A percentile compares a stretch with the other conserved stretches of the same genome.
Evolutionary conservation across 768 basidiomycete species (phyloP).

Genomic region (Pleurotus tuber-regium): DNA sequence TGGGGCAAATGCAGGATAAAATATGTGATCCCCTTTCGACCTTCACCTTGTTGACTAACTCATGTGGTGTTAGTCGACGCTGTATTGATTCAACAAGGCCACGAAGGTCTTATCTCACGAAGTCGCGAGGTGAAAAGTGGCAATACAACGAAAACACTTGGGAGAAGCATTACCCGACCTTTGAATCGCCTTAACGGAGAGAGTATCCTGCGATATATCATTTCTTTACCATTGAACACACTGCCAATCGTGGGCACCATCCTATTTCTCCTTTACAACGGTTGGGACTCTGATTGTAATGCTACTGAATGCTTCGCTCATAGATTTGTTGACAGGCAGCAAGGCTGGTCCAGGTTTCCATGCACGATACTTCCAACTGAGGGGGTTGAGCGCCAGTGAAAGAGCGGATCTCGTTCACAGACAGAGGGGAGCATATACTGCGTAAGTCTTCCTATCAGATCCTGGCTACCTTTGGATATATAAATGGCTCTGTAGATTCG

Average conservation of each 20-base stretch:
- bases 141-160: constrained; percentile 40
- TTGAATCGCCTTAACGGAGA: constrained; percentile 41
- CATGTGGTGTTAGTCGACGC: constrained; percentile 29
- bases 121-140: constrained; percentile 31
- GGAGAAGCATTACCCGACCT: constrained; percentile 47
- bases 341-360: constrained; percentile 58
- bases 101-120: constrained; percentile 28
- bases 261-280: constrained; percentile 57
- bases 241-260: constrained; percentile 66
- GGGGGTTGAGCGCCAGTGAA: constrained; percentile 44
- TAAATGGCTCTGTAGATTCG: constrained; percentile 43
- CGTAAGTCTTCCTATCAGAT: constrained; percentile 34
- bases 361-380: constrained; percentile 68
- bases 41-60: constrained; percentile 1
- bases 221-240: constrained; percentile 66
- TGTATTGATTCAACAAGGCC: constrained; percentile 32
- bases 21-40: constrained; percentile 28
- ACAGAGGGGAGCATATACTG: constrained; percentile 59
- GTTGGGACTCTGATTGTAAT: constrained; percentile 21
- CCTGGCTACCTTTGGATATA: background rate
- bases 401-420: constrained; percentile 44
- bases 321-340: constrained; percentile 27
- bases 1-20: constrained; percentile 33
- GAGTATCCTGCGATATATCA: constrained; percentile 52
- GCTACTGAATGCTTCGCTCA: no score